Conservation (phyloP, 75 land plant genomes). For the Isoetes taiwanensis region DNA sequence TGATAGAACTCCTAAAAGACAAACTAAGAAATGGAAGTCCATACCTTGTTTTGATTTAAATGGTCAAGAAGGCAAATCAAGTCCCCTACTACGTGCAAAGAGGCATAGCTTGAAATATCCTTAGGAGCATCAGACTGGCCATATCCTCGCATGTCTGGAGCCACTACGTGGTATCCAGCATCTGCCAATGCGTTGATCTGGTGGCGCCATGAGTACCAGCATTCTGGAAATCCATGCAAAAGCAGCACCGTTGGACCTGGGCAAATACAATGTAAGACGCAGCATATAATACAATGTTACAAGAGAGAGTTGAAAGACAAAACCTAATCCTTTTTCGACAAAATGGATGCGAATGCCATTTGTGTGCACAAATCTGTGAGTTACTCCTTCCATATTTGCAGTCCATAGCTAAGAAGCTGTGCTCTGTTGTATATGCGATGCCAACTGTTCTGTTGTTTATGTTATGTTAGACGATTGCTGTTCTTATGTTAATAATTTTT, state of each 20-base stretch:
- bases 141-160: slow-evolving; percentile 19
- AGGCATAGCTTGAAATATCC: slow-evolving; percentile 20
- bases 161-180: slow-evolving; percentile 19
- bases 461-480: too few relatives aligned
- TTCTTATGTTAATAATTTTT: too few relatives aligned
- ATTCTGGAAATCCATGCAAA: slow-evolving; percentile 11
- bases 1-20: too few relatives aligned
- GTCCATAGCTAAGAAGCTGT: too few relatives aligned
- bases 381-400: slow-evolving; percentile 7
- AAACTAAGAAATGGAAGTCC: not conserved
- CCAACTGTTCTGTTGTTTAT: too few relatives aligned
- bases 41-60: slow-evolving; percentile 10
- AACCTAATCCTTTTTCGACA: slow-evolving; percentile 40
- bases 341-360: slow-evolving; percentile 54
- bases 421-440: too few relatives aligned
- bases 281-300: too few relatives aligned
- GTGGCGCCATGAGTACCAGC: slow-evolving; percentile 9
- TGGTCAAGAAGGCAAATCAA: slow-evolving; percentile 34
- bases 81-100: slow-evolving; percentile 48
- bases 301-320: too few relatives aligned
- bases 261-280: too few relatives aligned
- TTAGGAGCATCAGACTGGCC: slow-evolving; percentile 29
- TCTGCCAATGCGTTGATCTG: slow-evolving; percentile 20
- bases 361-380: slow-evolving; percentile 24
- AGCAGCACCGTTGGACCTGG: slow-evolving; percentile 7